Percentiles rank a stretch among this genome's conserved stretches.
These are phyloP conservation scores for Phlyctochytrium bullatum DNA, from an alignment of 192 early-diverging fungal species.

Conservation along the genomic window DNA sequence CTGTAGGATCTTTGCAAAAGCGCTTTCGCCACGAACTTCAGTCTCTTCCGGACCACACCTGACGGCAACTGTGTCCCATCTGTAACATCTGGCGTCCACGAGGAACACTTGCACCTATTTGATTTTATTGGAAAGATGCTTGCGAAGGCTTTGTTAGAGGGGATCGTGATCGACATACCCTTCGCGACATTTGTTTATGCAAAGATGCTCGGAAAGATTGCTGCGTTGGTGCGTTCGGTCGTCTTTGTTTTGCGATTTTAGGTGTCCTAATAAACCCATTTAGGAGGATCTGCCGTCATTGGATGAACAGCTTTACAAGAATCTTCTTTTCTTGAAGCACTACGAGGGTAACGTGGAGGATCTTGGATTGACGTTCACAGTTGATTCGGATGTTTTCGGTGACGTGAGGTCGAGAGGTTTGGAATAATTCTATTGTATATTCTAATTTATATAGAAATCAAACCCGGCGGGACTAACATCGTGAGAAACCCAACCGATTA, in stretches of 20 bases:
- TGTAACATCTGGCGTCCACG: slow-evolving; percentile 30
- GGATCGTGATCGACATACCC: slow-evolving; percentile 52
- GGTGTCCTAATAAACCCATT: not conserved
- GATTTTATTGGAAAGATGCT: slow-evolving; percentile 45
- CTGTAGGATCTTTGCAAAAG: slow-evolving; percentile 36
- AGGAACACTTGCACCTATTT: slow-evolving; percentile 41
- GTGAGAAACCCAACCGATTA: slow-evolving; percentile 5
- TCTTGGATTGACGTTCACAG: slow-evolving; percentile 41
- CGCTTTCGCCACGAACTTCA: slow-evolving; percentile 38
- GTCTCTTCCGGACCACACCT: slow-evolving; percentile 36
- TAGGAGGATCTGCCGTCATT: slow-evolving; percentile 47
- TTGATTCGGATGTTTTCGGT: slow-evolving; percentile 44
- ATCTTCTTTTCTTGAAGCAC: slow-evolving; percentile 45
- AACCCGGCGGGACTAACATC: slow-evolving; percentile 21
- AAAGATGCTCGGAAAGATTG: slow-evolving; percentile 41
- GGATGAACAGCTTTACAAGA: slow-evolving; percentile 45
- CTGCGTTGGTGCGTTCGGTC: slow-evolving; percentile 28
- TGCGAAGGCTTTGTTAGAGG: slow-evolving; percentile 49
- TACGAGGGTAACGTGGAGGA: slow-evolving; percentile 45
- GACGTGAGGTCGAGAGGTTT: slow-evolving; percentile 23
- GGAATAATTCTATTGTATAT: not conserved
- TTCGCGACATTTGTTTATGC: slow-evolving; percentile 49
- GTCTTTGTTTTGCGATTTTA: too few species aligned
- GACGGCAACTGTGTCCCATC: slow-evolving; percentile 40
- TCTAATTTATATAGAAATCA: slow-evolving; percentile 30